Evolutionary conservation across 805 yeast species (phyloP).

Genomic region (Wickerhamiella brachini): DNA sequence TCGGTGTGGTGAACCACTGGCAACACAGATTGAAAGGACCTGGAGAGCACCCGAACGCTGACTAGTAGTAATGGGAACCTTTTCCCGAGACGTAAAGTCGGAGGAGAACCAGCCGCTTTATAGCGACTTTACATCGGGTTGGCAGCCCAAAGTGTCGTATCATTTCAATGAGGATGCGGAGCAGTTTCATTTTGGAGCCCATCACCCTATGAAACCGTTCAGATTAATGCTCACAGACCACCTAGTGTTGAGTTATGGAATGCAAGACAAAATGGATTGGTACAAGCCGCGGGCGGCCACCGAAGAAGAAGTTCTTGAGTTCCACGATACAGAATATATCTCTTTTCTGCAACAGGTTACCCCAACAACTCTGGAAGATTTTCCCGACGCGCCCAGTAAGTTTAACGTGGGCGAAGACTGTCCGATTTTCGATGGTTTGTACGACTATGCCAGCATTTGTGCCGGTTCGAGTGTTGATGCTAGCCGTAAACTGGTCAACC

Average conservation of each 20-base stretch:
- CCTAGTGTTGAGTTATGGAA: conserved; percentile 66
- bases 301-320: conserved; percentile 58
- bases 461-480: conserved; percentile 91
- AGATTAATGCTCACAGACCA: conserved; percentile 89
- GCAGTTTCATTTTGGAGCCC: conserved; percentile 77
- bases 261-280: conserved; percentile 81
- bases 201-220: conserved; percentile 98
- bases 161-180: conserved; percentile 75
- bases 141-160: conserved; percentile 47
- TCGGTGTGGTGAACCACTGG: too few species aligned
- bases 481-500: conserved; percentile 64
- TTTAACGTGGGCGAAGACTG: conserved; percentile 91
- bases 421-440: conserved; percentile 90
- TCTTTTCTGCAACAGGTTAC: conserved; percentile 63
- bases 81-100: conserved; percentile 31
- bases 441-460: conserved; percentile 67
- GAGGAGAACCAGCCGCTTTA: conserved; percentile 32
- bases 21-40: too few species aligned
- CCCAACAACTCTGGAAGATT: conserved; percentile 54
- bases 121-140: conserved; percentile 25
- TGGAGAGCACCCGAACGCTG: not conserved
- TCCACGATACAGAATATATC: conserved; percentile 80
- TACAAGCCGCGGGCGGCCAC: conserved; percentile 78
- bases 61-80: conserved; percentile 19
- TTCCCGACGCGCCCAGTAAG: conserved; percentile 43